phyloP scores from a whole-genome alignment of 2,329 filamentous ascomycete genomes.

The Lojkania enalia region DNA sequence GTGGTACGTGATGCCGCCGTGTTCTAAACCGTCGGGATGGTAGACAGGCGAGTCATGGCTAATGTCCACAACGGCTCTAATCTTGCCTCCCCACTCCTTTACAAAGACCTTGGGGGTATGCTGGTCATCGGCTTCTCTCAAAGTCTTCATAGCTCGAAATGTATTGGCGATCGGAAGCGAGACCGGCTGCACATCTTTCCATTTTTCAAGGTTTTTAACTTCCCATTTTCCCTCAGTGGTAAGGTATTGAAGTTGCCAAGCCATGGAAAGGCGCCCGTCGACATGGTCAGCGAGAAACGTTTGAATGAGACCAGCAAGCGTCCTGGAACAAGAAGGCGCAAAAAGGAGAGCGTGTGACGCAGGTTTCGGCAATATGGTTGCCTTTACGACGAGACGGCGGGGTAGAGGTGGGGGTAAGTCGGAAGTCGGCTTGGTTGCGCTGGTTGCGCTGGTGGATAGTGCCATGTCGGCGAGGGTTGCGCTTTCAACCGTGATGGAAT shows the following conservation, averaged over 20 bases:
- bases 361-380: slow-evolving; percentile 71
- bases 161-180: slow-evolving; percentile 76
- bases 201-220: slow-evolving; percentile 93
- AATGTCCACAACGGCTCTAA: slow-evolving; percentile 85
- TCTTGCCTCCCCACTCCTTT: slow-evolving; percentile 64
- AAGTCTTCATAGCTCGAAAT: slow-evolving; percentile 90
- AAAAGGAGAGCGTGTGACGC: slow-evolving; percentile 86
- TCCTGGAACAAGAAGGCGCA: slow-evolving; percentile 72
- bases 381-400: slow-evolving; percentile 60
- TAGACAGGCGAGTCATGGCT: slow-evolving; percentile 90
- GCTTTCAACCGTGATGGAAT: slow-evolving; percentile 41
- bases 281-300: slow-evolving; percentile 77
- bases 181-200: slow-evolving; percentile 78
- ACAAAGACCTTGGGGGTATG: slow-evolving; percentile 79
- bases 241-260: slow-evolving; percentile 89
- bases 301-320: slow-evolving; percentile 78
- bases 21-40: slow-evolving; percentile 62
- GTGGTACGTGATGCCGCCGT: slow-evolving; percentile 57
- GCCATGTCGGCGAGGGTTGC: slow-evolving; percentile 18
- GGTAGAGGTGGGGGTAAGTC: slow-evolving; percentile 27
- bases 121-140: slow-evolving; percentile 82
- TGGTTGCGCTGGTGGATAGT: slow-evolving; percentile 8
- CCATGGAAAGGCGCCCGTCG: slow-evolving; percentile 75
- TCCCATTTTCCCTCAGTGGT: slow-evolving; percentile 95
- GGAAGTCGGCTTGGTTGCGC: slow-evolving; percentile 1